Evolutionary conservation across 345 rosid species (phyloP).

Genomic region (Gossypioides kirkii): DNA sequence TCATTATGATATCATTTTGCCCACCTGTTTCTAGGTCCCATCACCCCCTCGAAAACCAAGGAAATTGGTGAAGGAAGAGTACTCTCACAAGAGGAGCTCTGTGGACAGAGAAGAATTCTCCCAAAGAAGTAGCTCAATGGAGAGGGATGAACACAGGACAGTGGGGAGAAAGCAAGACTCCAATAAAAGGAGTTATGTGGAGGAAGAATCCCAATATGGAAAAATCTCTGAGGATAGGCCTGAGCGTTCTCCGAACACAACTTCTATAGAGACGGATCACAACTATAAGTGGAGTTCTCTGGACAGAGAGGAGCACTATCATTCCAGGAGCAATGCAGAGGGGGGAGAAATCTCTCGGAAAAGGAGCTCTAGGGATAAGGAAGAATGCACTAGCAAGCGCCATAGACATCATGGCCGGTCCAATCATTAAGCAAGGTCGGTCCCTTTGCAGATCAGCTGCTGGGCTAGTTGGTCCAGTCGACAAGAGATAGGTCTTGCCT

Average conservation of each 20-base stretch:
- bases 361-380: conserved; percentile 25
- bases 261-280: conserved; percentile 14
- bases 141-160: conserved; percentile 39
- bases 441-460: background rate
- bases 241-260: conserved; percentile 20
- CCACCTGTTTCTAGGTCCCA: conserved; percentile 52
- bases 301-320: conserved; percentile 30
- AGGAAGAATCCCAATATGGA: conserved; percentile 18
- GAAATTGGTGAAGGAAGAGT: conserved; percentile 33
- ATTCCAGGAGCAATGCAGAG: conserved; percentile 20
- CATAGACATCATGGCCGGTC: conserved; percentile 8
- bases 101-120: conserved; percentile 19
- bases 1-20: background rate
- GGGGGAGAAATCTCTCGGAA: conserved; percentile 25
- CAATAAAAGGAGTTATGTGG: conserved; percentile 6
- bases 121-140: conserved; percentile 16
- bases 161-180: conserved; percentile 25
- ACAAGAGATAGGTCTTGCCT: background rate
- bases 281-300: conserved; percentile 18
- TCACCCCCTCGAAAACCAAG: conserved; percentile 72
- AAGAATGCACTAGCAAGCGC: conserved; percentile 11
- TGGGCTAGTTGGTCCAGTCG: background rate
- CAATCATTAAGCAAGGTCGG: background rate
- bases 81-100: conserved; percentile 24
- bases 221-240: conserved; percentile 21